These are phyloP conservation scores for Rugosomyces carneus DNA, from an alignment of 1,284 basidiomycete species.

Conservation along the genomic window DNA sequence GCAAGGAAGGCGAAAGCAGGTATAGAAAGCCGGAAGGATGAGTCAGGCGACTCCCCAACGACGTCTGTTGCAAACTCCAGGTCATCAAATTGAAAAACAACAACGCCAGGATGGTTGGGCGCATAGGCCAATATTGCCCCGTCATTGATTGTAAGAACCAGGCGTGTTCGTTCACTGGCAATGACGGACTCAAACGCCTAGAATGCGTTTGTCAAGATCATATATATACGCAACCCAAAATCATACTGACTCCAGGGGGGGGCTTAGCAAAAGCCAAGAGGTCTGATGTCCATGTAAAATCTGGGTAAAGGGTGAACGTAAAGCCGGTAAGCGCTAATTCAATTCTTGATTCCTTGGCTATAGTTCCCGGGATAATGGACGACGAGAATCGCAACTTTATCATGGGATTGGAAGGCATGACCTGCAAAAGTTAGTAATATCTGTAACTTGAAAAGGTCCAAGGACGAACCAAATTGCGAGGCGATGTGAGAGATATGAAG, in stretches of 20 bases:
- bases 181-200: conserved; percentile 91
- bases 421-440: conserved; percentile 26
- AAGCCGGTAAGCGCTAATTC: conserved; percentile 62
- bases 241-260: conserved; percentile 73
- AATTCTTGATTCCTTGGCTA: conserved; percentile 76
- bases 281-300: conserved; percentile 63
- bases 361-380: conserved; percentile 55
- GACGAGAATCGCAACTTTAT: conserved; percentile 69
- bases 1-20: conserved; percentile 50
- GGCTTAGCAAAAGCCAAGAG: conserved; percentile 69
- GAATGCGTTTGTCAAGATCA: conserved; percentile 1
- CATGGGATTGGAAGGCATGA: conserved; percentile 41
- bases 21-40: conserved; percentile 44
- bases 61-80: conserved; percentile 67
- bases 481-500: conserved; percentile 45
- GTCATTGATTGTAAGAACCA: conserved; percentile 65
- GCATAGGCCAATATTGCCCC: conserved; percentile 62
- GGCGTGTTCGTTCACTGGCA: conserved; percentile 80
- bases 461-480: conserved; percentile 48
- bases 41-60: conserved; percentile 57
- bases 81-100: conserved; percentile 64
- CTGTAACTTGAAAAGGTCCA: neutral
- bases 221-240: neutral
- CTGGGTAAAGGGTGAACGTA: conserved; percentile 58
- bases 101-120: conserved; percentile 53